A percentile compares a stretch with the other conserved stretches of the same genome.
phyloP scores from a whole-genome alignment of 2,329 filamentous ascomycete genomes.

The Cordyceps farinosa region DNA sequence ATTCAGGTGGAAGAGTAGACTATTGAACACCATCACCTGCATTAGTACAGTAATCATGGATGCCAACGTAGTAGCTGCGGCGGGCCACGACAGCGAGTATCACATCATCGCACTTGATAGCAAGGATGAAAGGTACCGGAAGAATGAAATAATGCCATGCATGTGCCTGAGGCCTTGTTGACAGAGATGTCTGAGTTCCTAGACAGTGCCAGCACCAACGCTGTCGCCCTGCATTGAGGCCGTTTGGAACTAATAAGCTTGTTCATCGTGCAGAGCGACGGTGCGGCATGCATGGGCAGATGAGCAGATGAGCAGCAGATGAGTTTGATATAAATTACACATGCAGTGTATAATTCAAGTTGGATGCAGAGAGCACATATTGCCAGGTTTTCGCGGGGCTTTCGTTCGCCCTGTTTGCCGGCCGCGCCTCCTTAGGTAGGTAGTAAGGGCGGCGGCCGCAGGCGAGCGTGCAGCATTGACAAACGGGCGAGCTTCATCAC shows the following conservation, averaged over 20 bases:
- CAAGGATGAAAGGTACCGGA: background rate
- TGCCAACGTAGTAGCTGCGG: background rate
- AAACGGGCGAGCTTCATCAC: background rate
- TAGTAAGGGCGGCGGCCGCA: background rate
- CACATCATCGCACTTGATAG: background rate
- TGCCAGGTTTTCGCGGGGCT: background rate
- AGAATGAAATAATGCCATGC: background rate
- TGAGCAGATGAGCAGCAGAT: constrained; percentile 4
- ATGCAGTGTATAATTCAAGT: background rate
- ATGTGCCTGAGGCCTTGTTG: background rate
- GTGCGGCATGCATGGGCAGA: background rate
- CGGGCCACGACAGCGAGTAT: background rate
- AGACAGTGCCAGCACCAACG: background rate
- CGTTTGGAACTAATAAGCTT: background rate
- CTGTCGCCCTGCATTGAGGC: background rate
- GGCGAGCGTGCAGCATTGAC: background rate
- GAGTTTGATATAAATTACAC: constrained; percentile 7
- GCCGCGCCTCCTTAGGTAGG: background rate
- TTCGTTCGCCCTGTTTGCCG: background rate
- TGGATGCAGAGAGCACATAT: background rate
- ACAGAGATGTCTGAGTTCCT: background rate
- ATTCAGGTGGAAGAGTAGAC: background rate
- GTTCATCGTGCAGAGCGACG: background rate
- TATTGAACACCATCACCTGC: constrained; percentile 17
- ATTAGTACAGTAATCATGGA: constrained; percentile 13